Evolutionary conservation across 345 rosid genomes (phyloP).

Genomic region (Pistacia vera): DNA sequence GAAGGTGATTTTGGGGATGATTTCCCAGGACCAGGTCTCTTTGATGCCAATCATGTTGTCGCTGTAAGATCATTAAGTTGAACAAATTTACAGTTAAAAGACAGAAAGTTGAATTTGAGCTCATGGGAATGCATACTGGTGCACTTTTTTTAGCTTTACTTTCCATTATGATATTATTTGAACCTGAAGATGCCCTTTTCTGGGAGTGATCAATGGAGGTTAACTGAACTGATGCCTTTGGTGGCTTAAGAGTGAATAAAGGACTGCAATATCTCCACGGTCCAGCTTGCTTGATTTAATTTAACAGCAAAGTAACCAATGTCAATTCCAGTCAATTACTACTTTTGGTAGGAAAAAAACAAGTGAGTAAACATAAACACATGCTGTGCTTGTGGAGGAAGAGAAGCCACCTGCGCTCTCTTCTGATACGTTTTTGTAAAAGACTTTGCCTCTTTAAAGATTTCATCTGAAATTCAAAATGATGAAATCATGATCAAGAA

Average conservation of each 20-base stretch:
- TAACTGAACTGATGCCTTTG: slow-evolving; percentile 21
- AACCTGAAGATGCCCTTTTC: slow-evolving; percentile 27
- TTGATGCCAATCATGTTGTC: slow-evolving; percentile 22
- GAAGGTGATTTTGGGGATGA: slow-evolving; percentile 27
- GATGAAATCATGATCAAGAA: not conserved
- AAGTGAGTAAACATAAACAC: not conserved
- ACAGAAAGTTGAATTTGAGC: not conserved
- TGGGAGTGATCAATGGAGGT: slow-evolving; percentile 17
- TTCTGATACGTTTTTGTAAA: not conserved
- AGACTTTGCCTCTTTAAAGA: slow-evolving; percentile 18
- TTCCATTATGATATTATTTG: slow-evolving; percentile 28
- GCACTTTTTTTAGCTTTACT: slow-evolving; percentile 27
- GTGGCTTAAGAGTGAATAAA: slow-evolving; percentile 27
- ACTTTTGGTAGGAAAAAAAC: too few species aligned
- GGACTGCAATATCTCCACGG: slow-evolving; percentile 14
- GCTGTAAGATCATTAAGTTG: slow-evolving; percentile 23
- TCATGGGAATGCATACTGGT: slow-evolving; percentile 18
- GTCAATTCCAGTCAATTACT: slow-evolving; percentile 13
- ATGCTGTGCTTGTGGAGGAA: slow-evolving; percentile 17
- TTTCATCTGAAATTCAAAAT: slow-evolving; percentile 26
- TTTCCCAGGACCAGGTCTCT: slow-evolving; percentile 29
- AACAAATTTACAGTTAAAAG: not conserved
- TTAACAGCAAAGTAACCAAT: slow-evolving; percentile 3
- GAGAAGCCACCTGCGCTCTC: slow-evolving; percentile 7
- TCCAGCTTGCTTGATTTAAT: slow-evolving; percentile 22